Conservation (phyloP, 768 basidiomycete species). For the Phaeotremella fagi region DNA sequence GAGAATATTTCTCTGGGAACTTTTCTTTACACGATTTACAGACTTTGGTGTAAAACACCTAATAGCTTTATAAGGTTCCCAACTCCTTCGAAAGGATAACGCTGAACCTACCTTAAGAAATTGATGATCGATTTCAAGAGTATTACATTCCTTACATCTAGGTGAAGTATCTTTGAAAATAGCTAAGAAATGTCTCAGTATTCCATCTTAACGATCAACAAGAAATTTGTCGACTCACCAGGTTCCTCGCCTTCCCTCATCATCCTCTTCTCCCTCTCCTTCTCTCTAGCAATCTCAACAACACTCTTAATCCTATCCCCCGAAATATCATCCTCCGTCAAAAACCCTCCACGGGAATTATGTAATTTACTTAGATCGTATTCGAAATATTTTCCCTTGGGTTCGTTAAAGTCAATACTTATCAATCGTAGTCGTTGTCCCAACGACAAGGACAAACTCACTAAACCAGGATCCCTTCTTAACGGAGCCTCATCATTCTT, state of each 20-base stretch:
- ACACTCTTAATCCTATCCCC: conserved; percentile 61
- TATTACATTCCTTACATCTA: conserved; percentile 76
- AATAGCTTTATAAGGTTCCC: not conserved
- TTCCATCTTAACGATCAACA: not conserved
- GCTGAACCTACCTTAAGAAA: conserved; percentile 55
- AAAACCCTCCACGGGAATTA: conserved; percentile 92
- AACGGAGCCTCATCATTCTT: conserved; percentile 27
- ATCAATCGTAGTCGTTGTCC: not conserved
- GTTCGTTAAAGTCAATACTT: not conserved
- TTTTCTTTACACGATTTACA: conserved; percentile 88
- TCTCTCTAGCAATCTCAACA: conserved; percentile 68
- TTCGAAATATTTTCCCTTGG: conserved; percentile 79
- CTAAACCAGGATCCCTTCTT: conserved; percentile 42
- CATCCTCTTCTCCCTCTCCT: conserved; percentile 72
- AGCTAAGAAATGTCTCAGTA: conserved; percentile 54
- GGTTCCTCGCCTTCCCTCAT: conserved; percentile 55
- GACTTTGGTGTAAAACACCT: conserved; percentile 73
- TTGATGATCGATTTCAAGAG: conserved; percentile 81
- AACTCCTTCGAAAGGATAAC: not conserved
- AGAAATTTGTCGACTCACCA: conserved; percentile 23
- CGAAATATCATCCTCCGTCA: conserved; percentile 75
- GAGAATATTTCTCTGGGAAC: conserved; percentile 83
- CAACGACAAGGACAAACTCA: conserved; percentile 20
- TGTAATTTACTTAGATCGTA: conserved; percentile 96
- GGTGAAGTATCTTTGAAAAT: conserved; percentile 71